Evolutionary conservation across 495 filamentous ascomycete species (phyloP), one percentile per base, ranked within the genome.

Genomic region (Hyaloscypha bicolor): DNA sequence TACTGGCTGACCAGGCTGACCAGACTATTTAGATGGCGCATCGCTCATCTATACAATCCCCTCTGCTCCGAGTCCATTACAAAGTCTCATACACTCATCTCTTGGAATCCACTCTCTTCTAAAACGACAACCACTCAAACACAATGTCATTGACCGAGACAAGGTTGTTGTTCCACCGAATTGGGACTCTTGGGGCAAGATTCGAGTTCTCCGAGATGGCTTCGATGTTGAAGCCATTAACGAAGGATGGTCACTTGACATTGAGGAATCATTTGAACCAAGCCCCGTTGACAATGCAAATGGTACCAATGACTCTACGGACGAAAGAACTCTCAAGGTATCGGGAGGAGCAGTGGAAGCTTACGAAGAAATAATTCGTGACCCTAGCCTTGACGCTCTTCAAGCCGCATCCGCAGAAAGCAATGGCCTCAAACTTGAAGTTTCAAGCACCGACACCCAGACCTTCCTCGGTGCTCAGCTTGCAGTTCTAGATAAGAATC

Each of bases 171-270:
- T 99, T 2, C 96, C 95, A 4, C 90, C 93, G 12, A 96, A 97
- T 75, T 98, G 96, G 96, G 95, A 99, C 76, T 97, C 93, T 0
- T 97, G 94, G 93, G 94, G 92, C 32, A 99, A 98, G 78, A 97
- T 99, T 66, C 86, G 94, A 25, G 91, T 97, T 51, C 81, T 98
- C 21, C 84, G 92, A n/a, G 96, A 97, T 79, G 92, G 90, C 16
- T 98, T 97, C 73, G 93, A 97, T 68, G 91, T 96, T 55, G 95
- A 99, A 79, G 86, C 84, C 6, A 86, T 94, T 37, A 94, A 91
- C 72, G 87, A 86, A 56, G 91, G 88, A 21, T 97, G 94, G 94
- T 87, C 87, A 21, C 83, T 90, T 57, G 94, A 97, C 70, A 89
- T 95, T 62, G 84, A 90, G 66, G 83, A 87, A 55, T 31, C 59